Conservation (phyloP, 2,329 filamentous ascomycete species). For the Ophiocordyceps unilateralis region DNA sequence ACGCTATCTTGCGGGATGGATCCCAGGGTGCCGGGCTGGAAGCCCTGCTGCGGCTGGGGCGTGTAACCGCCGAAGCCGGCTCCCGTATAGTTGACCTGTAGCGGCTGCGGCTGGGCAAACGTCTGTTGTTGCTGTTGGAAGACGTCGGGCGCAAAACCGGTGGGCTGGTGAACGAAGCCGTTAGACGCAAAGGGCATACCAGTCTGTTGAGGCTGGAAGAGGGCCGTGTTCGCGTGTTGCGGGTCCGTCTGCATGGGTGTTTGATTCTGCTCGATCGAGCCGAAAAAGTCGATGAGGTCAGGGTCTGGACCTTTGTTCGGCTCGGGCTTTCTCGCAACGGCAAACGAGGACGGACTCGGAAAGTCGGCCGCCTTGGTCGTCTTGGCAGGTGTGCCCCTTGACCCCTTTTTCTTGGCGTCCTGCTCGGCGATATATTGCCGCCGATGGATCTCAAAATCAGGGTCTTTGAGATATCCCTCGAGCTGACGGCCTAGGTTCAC, state of each 20-base stretch:
- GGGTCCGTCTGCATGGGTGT: slow-evolving; percentile 42
- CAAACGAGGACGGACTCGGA: not conserved
- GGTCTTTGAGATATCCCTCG: slow-evolving; percentile 86
- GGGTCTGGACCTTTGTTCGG: slow-evolving; percentile 47
- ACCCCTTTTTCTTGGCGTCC: slow-evolving; percentile 45
- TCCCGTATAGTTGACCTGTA: slow-evolving; percentile 41
- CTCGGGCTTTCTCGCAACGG: slow-evolving; percentile 20
- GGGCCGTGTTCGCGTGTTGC: slow-evolving; percentile 17
- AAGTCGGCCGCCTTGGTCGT: slow-evolving; percentile 10
- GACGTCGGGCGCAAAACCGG: slow-evolving; percentile 10
- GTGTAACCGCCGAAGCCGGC: slow-evolving; percentile 74
- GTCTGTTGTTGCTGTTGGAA: slow-evolving; percentile 13
- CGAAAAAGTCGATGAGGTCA: slow-evolving; percentile 89
- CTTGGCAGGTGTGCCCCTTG: slow-evolving; percentile 13
- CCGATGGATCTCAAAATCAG: slow-evolving; percentile 87
- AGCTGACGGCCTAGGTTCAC: slow-evolving; percentile 78
- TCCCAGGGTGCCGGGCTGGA: slow-evolving; percentile 33
- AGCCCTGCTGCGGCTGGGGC: slow-evolving; percentile 42
- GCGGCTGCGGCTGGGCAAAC: slow-evolving; percentile 15
- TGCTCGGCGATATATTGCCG: slow-evolving; percentile 83
- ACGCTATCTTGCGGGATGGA: slow-evolving; percentile 41
- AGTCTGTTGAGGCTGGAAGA: slow-evolving; percentile 22
- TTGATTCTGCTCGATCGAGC: slow-evolving; percentile 79
- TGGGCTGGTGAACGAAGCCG: slow-evolving; percentile 9
- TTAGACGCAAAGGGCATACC: slow-evolving; percentile 13